phyloP scores from a whole-genome alignment of 2,329 filamentous ascomycete genomes.

The Diaporthe australafricana region DNA sequence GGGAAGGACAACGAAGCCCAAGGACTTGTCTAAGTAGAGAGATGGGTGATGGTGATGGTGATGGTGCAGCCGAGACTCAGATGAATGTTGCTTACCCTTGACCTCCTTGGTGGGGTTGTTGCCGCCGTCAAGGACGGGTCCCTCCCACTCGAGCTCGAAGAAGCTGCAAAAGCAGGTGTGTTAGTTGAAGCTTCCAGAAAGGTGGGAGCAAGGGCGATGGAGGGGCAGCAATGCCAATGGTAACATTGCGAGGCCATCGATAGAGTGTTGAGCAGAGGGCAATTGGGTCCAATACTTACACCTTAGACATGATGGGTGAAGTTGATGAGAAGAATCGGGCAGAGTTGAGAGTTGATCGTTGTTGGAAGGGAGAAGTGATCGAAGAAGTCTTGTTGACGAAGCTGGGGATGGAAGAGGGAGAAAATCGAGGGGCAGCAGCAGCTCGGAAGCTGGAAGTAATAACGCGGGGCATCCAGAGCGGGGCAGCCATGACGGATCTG shows the following conservation, averaged over 20 bases:
- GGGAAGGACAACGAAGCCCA: not conserved
- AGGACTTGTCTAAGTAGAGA: not conserved
- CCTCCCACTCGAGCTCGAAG: slow-evolving; percentile 81
- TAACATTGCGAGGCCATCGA: not conserved
- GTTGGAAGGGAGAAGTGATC: slow-evolving; percentile 51
- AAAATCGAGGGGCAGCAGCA: slow-evolving; percentile 49
- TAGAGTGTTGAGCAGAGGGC: slow-evolving; percentile 23
- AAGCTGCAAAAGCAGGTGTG: slow-evolving; percentile 56
- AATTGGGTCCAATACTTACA: slow-evolving; percentile 62
- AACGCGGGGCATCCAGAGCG: slow-evolving; percentile 45
- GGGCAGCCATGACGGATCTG: slow-evolving; percentile 48
- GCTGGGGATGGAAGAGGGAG: slow-evolving; percentile 47
- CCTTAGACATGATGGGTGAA: slow-evolving; percentile 77
- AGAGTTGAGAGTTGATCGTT: slow-evolving; percentile 48
- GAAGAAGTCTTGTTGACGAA: slow-evolving; percentile 44
- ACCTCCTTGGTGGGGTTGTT: slow-evolving; percentile 64
- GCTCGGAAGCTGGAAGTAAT: slow-evolving; percentile 45
- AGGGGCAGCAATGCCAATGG: not conserved
- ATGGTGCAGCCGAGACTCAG: slow-evolving; percentile 19
- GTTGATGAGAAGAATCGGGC: slow-evolving; percentile 50
- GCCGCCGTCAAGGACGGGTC: slow-evolving; percentile 75
- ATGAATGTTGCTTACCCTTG: slow-evolving; percentile 64
- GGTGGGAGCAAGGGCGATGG: not conserved
- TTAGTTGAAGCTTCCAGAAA: slow-evolving; percentile 25
- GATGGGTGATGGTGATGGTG: not conserved